Conservation (phyloP, 2,329 filamentous ascomycete species). For the Phoma sp. region DNA sequence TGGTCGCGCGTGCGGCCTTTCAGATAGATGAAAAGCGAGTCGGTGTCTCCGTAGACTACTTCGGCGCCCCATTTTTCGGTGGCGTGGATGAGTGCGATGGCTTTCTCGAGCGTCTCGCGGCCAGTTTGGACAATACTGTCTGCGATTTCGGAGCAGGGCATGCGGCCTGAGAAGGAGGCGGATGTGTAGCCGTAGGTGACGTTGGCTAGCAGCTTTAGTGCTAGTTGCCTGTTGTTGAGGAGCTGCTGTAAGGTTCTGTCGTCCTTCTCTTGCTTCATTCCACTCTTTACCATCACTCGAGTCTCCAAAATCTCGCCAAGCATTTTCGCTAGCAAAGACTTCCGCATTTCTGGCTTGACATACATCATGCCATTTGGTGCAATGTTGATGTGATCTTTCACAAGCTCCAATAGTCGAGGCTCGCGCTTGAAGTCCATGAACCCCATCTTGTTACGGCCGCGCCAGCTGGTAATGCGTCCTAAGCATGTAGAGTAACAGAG, state of each 20-base stretch:
- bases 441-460: constrained; percentile 93
- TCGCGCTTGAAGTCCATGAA: constrained; percentile 87
- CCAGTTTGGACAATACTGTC: constrained; percentile 98
- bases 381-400: constrained; percentile 88
- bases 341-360: constrained; percentile 81
- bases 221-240: constrained; percentile 91
- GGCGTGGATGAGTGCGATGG: constrained; percentile 91
- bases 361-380: constrained; percentile 98
- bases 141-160: constrained; percentile 97
- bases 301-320: constrained; percentile 94
- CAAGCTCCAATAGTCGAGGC: constrained; percentile 74
- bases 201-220: constrained; percentile 95
- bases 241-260: constrained; percentile 86
- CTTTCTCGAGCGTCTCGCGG: constrained; percentile 90
- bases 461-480: constrained; percentile 84
- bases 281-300: constrained; percentile 95
- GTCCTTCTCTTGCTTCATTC: constrained; percentile 92
- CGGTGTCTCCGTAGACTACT: constrained; percentile 97
- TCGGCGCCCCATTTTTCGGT: constrained; percentile 89
- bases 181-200: constrained; percentile 99
- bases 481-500: constrained; percentile 98
- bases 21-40: constrained; percentile 90
- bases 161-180: constrained; percentile 92
- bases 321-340: constrained; percentile 95
- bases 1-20: constrained; percentile 86